These are phyloP conservation scores for Picea glauca DNA, from an alignment of 75 land plant genomes.

Conservation along the genomic window DNA sequence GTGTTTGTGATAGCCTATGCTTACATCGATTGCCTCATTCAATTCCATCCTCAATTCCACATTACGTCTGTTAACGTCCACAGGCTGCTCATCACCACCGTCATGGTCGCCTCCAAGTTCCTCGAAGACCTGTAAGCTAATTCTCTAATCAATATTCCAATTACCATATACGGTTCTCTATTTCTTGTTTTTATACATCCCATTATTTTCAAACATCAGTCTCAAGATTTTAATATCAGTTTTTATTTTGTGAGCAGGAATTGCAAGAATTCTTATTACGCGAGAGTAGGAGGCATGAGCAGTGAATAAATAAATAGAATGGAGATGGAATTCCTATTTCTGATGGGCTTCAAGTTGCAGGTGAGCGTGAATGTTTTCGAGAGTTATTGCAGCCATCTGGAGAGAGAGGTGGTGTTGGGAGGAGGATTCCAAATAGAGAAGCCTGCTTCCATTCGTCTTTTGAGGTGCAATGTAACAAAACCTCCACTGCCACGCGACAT, in stretches of 20 bases:
- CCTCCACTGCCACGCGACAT: too few relatives aligned
- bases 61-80: conserved; percentile 18
- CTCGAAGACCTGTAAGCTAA: conserved; percentile 24
- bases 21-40: conserved; percentile 20
- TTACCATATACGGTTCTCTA: neutral
- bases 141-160: neutral
- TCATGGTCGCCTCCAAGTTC: conserved; percentile 22
- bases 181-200: too few relatives aligned
- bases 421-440: conserved; percentile 18
- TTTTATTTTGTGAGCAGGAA: conserved; percentile 2
- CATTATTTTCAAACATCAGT: too few relatives aligned
- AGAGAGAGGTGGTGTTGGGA: conserved; percentile 9
- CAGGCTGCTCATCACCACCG: conserved; percentile 16
- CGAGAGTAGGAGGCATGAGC: conserved; percentile 15
- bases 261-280: conserved; percentile 22
- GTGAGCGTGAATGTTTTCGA: conserved; percentile 20
- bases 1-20: conserved; percentile 21
- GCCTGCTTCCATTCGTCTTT: neutral
- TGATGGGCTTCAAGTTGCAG: conserved; percentile 18
- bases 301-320: conserved; percentile 17
- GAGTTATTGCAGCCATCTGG: conserved; percentile 18
- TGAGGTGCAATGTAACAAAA: too few relatives aligned
- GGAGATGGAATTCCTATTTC: conserved; percentile 18
- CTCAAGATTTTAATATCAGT: too few relatives aligned
- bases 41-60: conserved; percentile 12